Percentiles rank a stretch among this genome's conserved stretches.
Evolutionary conservation across 495 filamentous ascomycete genomes (phyloP).

Genomic region (Trichoderma parareesei): DNA sequence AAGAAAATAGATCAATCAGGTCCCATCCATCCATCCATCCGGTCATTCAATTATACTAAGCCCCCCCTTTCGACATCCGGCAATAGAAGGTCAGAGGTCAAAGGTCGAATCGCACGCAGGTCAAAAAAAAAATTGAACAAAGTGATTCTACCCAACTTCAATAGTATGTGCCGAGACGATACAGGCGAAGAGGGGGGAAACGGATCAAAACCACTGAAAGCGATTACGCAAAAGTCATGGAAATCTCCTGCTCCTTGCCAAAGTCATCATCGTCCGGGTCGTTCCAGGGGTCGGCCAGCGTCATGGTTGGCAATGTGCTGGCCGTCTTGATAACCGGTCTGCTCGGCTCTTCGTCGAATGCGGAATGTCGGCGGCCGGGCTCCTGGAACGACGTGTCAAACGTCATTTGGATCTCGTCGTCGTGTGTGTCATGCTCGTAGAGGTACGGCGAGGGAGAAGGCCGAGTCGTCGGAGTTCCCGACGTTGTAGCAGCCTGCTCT

Average conservation of each 20-base stretch:
- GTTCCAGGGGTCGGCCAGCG: constrained; percentile 74
- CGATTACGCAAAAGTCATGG: constrained; percentile 62
- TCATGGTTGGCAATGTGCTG: constrained; percentile 32
- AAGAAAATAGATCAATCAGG: background rate
- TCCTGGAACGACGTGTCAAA: constrained; percentile 58
- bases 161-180: background rate
- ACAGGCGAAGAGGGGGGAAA: background rate
- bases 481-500: constrained; percentile 3
- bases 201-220: background rate
- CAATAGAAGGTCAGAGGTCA: background rate
- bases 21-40: background rate
- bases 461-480: constrained; percentile 17
- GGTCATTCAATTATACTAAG: background rate
- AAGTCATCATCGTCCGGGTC: constrained; percentile 70
- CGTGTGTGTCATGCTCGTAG: constrained; percentile 17
- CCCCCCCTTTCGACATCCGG: background rate
- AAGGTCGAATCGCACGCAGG: background rate
- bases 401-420: constrained; percentile 53
- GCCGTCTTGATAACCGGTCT: constrained; percentile 34
- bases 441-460: background rate
- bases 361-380: constrained; percentile 11
- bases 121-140: background rate
- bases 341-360: constrained; percentile 18
- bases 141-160: background rate
- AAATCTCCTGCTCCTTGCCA: constrained; percentile 63